Percentiles rank a stretch among this genome's conserved stretches.
Evolutionary conservation across 495 filamentous ascomycete species (phyloP).

Genomic region (Evernia prunastri): DNA sequence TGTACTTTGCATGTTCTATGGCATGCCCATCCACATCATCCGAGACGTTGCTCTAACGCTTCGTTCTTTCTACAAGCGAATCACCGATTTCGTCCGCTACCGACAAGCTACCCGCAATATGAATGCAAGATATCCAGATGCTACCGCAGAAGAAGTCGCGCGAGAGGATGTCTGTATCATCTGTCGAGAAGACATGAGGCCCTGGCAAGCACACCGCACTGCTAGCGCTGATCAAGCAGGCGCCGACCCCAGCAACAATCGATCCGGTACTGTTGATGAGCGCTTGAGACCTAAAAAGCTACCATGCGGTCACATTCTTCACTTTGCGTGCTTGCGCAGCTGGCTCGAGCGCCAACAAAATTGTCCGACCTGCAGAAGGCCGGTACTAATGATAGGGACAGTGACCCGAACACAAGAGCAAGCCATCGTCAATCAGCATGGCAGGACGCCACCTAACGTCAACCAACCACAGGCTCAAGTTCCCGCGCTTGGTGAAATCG

Average conservation of each 20-base stretch:
- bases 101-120: conserved; percentile 85
- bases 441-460: conserved; percentile 31
- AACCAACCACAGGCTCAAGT: conserved; percentile 28
- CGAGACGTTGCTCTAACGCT: conserved; percentile 91
- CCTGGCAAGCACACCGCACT: conserved; percentile 46
- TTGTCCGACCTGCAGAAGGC: conserved; percentile 86
- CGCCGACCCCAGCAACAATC: conserved; percentile 34
- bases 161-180: conserved; percentile 95
- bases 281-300: conserved; percentile 88
- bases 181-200: conserved; percentile 90
- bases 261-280: conserved; percentile 54
- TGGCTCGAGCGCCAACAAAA: conserved; percentile 99
- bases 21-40: conserved; percentile 92
- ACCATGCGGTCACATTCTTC: conserved; percentile 90
- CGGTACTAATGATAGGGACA: conserved; percentile 50
- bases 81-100: conserved; percentile 81
- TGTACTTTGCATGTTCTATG: conserved; percentile 88
- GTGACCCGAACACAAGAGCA: conserved; percentile 30
- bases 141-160: conserved; percentile 74
- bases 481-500: conserved; percentile 5
- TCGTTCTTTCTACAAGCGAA: conserved; percentile 79
- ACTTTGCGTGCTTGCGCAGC: conserved; percentile 87
- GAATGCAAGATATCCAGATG: conserved; percentile 87
- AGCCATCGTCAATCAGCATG: conserved; percentile 31
- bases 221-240: conserved; percentile 24